Conservation (phyloP, 1,139 yeast genomes). For the Diutina catenulata region DNA sequence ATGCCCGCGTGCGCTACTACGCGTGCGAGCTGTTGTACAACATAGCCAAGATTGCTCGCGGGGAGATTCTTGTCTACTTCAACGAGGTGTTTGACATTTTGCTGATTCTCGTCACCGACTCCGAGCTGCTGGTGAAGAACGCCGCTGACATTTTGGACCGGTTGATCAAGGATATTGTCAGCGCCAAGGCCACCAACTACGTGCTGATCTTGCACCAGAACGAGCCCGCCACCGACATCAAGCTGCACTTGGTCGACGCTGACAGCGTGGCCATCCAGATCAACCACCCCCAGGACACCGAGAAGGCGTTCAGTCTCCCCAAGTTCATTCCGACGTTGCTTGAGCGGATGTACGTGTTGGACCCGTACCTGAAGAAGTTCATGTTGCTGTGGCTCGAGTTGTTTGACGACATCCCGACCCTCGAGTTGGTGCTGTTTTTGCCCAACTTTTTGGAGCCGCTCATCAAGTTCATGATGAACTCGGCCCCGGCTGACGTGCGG, state of each 20-base stretch:
- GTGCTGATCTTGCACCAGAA: conserved; percentile 60
- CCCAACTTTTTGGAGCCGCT: conserved; percentile 88
- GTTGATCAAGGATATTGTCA: conserved; percentile 85
- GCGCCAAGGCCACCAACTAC: conserved; percentile 88
- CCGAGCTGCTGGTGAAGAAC: conserved; percentile 84
- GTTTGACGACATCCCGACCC: conserved; percentile 83
- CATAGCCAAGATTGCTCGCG: conserved; percentile 93
- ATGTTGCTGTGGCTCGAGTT: conserved; percentile 88
- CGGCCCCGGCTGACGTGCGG: conserved; percentile 79
- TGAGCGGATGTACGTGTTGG: conserved; percentile 85
- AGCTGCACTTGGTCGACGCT: conserved; percentile 7
- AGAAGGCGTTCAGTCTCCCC: conserved; percentile 72
- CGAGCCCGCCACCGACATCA: background rate
- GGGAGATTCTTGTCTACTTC: conserved; percentile 82
- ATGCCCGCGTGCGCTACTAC: conserved; percentile 89
- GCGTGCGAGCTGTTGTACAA: conserved; percentile 96
- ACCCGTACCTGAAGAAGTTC: conserved; percentile 87
- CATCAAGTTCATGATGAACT: conserved; percentile 61
- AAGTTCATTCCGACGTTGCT: conserved; percentile 82
- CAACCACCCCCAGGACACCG: conserved; percentile 49
- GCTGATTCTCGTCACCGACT: conserved; percentile 83
- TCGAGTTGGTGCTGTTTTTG: conserved; percentile 75
- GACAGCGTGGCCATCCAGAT: conserved; percentile 49
- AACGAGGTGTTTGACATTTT: conserved; percentile 91
- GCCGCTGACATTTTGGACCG: conserved; percentile 94